Base-by-base conservation (phyloP, 768 basidiomycete genomes). In the Macrolepiota dolichaula region DNA sequence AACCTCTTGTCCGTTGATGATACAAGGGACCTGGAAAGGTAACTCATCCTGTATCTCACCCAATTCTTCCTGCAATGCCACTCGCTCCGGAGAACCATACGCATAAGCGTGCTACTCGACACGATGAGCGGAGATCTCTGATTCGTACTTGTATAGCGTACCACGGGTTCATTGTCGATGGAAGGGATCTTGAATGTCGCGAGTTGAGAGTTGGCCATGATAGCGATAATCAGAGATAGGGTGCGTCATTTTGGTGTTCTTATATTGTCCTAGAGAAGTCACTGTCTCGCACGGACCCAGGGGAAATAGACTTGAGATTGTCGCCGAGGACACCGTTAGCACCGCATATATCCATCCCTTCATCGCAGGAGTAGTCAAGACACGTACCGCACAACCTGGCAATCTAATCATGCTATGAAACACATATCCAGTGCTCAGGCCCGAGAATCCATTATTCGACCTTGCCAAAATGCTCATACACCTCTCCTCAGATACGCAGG, bases 91-190 rank as follows among this genome's bases (percentile, higher is more conserved):
- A 0, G 94, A 91, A 56, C 89, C 92, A 19, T 85, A 83, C 0
- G 84, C 85, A 77, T 98, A 98, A 44, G 81, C 71, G 74, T 82
- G 84, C 93, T 95, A 67, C 56, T 11, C 4, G 1, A 25, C 40
- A 9, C 49, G 51, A 36, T 42, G 9, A 47, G 38, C 55, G 22
- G n/a, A 42, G 49, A 37, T 36, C 57, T 35, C 53, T 12, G 12
- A 35, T 37, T 11, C 29, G 12, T 12, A 32, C 19, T 46, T n/a
- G 22, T 13, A 22, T 32, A 24, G 71, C 80, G 67, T 67, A 93
- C 93, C 91, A 98, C 89, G 44, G 93, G 91, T 76, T 98, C 97
- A 87, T 99, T 99, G 59, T 90, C 83, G 70, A 95, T 80, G 24
- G 74, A 79, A 22, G 96, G 96, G 60, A 94, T 84, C 71, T 88